Evolutionary conservation across 2,329 filamentous ascomycete species (phyloP), one percentile per base, ranked within the genome.

Genomic region (Pyricularia pennisetigena): DNA sequence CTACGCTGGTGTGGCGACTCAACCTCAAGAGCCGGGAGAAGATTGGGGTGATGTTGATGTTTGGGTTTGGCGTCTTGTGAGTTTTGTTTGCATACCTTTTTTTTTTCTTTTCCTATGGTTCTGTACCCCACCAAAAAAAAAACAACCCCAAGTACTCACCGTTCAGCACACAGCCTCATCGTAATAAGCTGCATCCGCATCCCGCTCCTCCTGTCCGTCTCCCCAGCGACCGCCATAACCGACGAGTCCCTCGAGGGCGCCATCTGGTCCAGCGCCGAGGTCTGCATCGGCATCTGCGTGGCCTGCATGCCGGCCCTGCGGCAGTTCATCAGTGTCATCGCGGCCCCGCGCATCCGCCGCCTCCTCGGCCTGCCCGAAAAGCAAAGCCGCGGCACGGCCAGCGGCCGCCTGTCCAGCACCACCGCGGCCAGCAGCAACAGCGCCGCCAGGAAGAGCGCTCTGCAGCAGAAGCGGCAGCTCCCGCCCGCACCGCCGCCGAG

Each of bases 31-130:
- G 3, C 0, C n/a, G 20, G 26, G 65, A 67, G 23, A 67, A 49
- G 41, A 12, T 67, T 23, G 65, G 26, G 3, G 65, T 32, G 5
- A 1, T 67, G 24, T 28, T 67, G 9, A 67, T 67, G 65, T 67
- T 67, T 61, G 65, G 65, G 12, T 67, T 49, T 67, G 65, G 65
- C 32, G n/a, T 67, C 20, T 57, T 59, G 65, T 67, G 23, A 61
- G 65, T 8, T 29, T 3, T 7, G n/a, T n/a, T n/a, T n/a, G n/a
- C n/a, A n/a, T n/a, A n/a, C 24, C 8, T 35, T 16, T 64, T 14
- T 24, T 10, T 35, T 9, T 54, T 9, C 23, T 66, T 29, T 3
- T n/a, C n/a, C n/a, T n/a, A n/a, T n/a, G n/a, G n/a, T n/a, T n/a
- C n/a, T n/a, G n/a, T n/a, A n/a, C n/a, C n/a, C n/a, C n/a, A n/a